Evolutionary conservation across 2,329 filamentous ascomycete species (phyloP).

Genomic region (Botrytis cinerea): DNA sequence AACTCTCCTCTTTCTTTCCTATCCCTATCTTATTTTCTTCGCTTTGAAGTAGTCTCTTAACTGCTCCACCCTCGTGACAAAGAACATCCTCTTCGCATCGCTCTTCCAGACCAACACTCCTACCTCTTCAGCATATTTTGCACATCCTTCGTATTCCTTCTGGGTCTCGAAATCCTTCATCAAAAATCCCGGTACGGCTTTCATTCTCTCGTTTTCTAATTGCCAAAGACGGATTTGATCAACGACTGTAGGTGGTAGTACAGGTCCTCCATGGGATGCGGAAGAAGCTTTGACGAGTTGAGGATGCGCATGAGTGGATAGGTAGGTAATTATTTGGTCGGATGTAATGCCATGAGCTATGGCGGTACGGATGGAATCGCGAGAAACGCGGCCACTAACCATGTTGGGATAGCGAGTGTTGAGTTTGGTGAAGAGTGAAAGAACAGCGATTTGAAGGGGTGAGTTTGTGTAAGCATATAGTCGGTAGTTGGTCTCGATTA

Average conservation of each 20-base stretch:
- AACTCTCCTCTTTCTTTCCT: neutral
- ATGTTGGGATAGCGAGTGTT: slow-evolving; percentile 92
- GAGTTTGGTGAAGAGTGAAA: slow-evolving; percentile 85
- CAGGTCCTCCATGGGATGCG: slow-evolving; percentile 49
- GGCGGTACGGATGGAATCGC: slow-evolving; percentile 82
- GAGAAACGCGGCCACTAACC: slow-evolving; percentile 87
- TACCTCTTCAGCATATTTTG: slow-evolving; percentile 82
- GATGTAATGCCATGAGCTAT: slow-evolving; percentile 90
- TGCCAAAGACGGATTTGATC: slow-evolving; percentile 98
- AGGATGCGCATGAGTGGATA: slow-evolving; percentile 89
- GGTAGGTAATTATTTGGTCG: slow-evolving; percentile 92
- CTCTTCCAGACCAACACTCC: slow-evolving; percentile 89
- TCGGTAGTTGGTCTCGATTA: slow-evolving; percentile 97
- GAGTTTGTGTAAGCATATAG: slow-evolving; percentile 96
- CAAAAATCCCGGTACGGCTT: slow-evolving; percentile 77
- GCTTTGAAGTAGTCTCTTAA: slow-evolving; percentile 77
- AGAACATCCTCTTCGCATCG: slow-evolving; percentile 79
- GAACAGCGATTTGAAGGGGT: slow-evolving; percentile 89
- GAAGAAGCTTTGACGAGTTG: slow-evolving; percentile 70
- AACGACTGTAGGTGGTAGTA: slow-evolving; percentile 91
- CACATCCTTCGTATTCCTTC: slow-evolving; percentile 69
- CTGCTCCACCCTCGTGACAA: slow-evolving; percentile 88
- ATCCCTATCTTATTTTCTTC: slow-evolving; percentile 51
- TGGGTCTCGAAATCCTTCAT: slow-evolving; percentile 82
- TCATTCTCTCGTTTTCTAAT: slow-evolving; percentile 93